Percentiles rank a stretch among this genome's conserved stretches.
phyloP scores from a whole-genome alignment of 495 filamentous ascomycete species.

The Talaromyces trachyspermus region DNA sequence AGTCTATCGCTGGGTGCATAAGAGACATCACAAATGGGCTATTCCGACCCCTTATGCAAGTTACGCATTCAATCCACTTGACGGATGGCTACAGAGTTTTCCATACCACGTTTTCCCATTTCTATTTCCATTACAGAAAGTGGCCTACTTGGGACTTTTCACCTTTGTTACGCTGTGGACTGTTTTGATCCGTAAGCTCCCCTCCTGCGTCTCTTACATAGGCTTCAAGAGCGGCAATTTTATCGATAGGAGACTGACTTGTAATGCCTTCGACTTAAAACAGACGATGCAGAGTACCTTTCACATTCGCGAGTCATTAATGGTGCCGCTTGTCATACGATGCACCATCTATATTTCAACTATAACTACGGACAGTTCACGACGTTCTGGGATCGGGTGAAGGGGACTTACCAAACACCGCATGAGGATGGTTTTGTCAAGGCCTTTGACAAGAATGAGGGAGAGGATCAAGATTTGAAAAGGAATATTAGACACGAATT shows the following conservation, averaged over 20 bases:
- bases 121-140: conserved; percentile 69
- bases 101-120: conserved; percentile 75
- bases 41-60: conserved; percentile 73
- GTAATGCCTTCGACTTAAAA: too few species aligned
- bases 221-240: too few species aligned
- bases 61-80: conserved; percentile 70
- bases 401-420: conserved; percentile 61
- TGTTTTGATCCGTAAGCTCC: conserved; percentile 55
- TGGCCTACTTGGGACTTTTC: conserved; percentile 62
- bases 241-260: neutral
- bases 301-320: conserved; percentile 65
- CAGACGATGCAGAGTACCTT: conserved; percentile 69
- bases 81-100: conserved; percentile 63
- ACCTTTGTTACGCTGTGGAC: conserved; percentile 76
- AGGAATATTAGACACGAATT: conserved; percentile 52
- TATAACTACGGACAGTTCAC: conserved; percentile 82
- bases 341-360: conserved; percentile 75
- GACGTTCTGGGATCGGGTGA: conserved; percentile 68
- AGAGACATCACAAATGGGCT: conserved; percentile 84
- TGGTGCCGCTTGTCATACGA: conserved; percentile 73
- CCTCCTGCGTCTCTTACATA: neutral
- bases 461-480: conserved; percentile 70
- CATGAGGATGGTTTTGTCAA: neutral
- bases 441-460: conserved; percentile 72
- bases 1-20: conserved; percentile 68